phyloP scores from a whole-genome alignment of 495 filamentous ascomycete genomes.

The Cenococcum geophilum region DNA sequence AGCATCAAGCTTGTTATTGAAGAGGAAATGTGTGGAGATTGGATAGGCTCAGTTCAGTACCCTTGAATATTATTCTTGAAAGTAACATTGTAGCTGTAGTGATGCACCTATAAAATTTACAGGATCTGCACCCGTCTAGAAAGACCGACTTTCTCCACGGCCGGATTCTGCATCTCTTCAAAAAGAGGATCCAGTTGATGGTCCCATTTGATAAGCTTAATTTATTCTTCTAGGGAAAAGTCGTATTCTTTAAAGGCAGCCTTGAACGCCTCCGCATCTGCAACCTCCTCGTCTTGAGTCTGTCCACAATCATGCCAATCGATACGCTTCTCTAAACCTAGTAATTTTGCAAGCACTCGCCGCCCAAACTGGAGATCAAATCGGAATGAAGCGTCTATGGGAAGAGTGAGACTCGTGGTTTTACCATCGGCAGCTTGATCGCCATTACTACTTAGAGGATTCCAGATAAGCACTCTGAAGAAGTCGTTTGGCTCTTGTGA shows the following conservation, averaged over 20 bases:
- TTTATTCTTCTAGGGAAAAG: constrained; percentile 52
- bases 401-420: constrained; percentile 49
- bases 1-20: no score
- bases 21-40: no score
- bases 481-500: constrained; percentile 58
- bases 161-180: no score
- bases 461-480: constrained; percentile 81
- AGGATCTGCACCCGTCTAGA: no score
- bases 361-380: constrained; percentile 66
- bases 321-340: constrained; percentile 64
- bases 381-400: constrained; percentile 47
- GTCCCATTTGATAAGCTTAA: not conserved
- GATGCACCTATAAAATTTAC: no score
- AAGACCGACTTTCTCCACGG: no score
- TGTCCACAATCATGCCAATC: constrained; percentile 82
- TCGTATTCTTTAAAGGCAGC: constrained; percentile 81
- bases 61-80: no score
- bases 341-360: constrained; percentile 77
- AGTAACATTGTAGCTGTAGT: no score
- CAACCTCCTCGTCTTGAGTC: constrained; percentile 65
- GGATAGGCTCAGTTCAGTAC: no score
- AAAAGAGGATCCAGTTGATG: no score
- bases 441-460: constrained; percentile 37
- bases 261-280: constrained; percentile 76
- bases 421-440: constrained; percentile 18